These are phyloP conservation scores for Wickerhamomyces xylosicus DNA, from an alignment of 805 yeast genomes.

Conservation along the genomic window DNA sequence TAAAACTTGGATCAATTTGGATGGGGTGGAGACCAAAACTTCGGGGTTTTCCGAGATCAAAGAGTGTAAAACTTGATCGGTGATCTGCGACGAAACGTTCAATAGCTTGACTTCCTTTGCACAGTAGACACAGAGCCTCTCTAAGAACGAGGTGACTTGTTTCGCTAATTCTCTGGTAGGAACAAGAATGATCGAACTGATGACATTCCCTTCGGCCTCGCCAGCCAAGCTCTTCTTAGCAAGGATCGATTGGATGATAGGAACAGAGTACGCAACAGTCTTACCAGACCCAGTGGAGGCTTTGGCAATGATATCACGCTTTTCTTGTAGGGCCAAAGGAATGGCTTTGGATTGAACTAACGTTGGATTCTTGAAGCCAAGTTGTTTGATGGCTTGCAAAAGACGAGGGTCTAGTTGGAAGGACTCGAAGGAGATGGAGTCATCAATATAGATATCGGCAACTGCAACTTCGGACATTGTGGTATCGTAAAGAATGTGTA, in stretches of 20 bases:
- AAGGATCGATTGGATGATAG: constrained; percentile 72
- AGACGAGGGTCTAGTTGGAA: constrained; percentile 77
- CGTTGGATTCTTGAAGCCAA: constrained; percentile 82
- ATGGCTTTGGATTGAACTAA: constrained; percentile 86
- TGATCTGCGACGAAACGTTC: constrained; percentile 52
- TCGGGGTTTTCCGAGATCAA: constrained; percentile 69
- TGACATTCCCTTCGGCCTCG: constrained; percentile 13
- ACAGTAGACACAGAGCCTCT: constrained; percentile 60
- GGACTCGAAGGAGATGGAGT: constrained; percentile 58
- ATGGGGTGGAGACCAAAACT: constrained; percentile 79
- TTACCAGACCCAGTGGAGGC: constrained; percentile 96
- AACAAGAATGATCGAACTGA: constrained; percentile 53
- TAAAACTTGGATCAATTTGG: constrained; percentile 50
- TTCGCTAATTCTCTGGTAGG: constrained; percentile 89
- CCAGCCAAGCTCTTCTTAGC: constrained; percentile 24
- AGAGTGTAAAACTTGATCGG: constrained; percentile 63
- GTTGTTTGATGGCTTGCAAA: constrained; percentile 69
- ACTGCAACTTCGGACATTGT: constrained; percentile 31
- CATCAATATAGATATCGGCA: constrained; percentile 63
- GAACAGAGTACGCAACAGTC: constrained; percentile 83
- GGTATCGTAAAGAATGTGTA: too few relatives aligned
- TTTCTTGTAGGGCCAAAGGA: constrained; percentile 82
- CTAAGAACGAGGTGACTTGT: constrained; percentile 69
- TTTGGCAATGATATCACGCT: constrained; percentile 85
- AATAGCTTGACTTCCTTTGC: constrained; percentile 52